A percentile compares a stretch with the other conserved stretches of the same genome.
phyloP scores from a whole-genome alignment of 495 filamentous ascomycete genomes.

The Xylaria acuta region DNA sequence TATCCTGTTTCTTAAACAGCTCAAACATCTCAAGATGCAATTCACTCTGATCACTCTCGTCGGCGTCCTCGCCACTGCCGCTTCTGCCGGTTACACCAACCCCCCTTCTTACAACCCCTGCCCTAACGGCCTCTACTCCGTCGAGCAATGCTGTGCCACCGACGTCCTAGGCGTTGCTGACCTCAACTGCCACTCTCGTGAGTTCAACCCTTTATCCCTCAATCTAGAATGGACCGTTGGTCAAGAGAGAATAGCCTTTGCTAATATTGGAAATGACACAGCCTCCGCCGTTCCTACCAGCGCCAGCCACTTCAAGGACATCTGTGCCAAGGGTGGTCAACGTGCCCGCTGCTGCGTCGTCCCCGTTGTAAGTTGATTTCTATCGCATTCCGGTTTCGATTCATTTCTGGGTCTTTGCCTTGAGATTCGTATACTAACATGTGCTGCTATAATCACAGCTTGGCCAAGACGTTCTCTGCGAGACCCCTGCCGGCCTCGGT shows the following conservation, averaged over 20 bases:
- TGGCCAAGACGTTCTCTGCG: conserved; percentile 25
- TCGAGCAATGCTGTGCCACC: conserved; percentile 48
- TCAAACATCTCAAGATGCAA: neutral
- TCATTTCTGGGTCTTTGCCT: neutral
- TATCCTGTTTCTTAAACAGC: conserved; percentile 5
- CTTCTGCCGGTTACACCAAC: neutral
- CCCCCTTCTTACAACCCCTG: neutral
- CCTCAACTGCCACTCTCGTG: conserved; percentile 50
- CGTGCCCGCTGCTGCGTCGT: conserved; percentile 28
- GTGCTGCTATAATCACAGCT: conserved; percentile 4
- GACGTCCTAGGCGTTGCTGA: conserved; percentile 54
- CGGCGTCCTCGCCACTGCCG: conserved; percentile 8
- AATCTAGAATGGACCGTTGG: too few species aligned
- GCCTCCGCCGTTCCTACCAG: conserved; percentile 10
- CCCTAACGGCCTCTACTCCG: conserved; percentile 16
- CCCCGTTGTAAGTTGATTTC: conserved; percentile 27
- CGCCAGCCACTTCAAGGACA: conserved; percentile 14
- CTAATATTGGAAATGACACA: conserved; percentile 13
- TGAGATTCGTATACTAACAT: conserved; percentile 8
- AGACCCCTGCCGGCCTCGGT: conserved; percentile 15
- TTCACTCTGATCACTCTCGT: conserved; percentile 9
- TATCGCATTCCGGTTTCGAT: neutral
- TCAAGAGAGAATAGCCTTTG: neutral
- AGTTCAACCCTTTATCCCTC: conserved; percentile 20
- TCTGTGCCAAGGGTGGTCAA: conserved; percentile 24